Evolutionary conservation across 805 yeast species (phyloP), one percentile per base, ranked within the genome.

Genomic region (Tanozyma kutaoensis): DNA sequence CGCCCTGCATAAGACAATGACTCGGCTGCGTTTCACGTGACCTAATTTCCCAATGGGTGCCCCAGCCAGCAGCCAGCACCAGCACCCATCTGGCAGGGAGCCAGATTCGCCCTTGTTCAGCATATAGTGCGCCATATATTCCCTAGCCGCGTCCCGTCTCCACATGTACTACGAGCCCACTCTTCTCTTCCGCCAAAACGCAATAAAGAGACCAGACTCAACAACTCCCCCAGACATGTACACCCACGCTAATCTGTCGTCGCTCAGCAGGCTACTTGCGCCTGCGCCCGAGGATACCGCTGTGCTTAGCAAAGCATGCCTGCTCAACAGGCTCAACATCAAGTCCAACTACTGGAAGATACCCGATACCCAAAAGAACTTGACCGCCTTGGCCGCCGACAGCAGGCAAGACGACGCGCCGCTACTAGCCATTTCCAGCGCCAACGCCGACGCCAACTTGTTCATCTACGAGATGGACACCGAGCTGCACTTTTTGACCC

Each of bases 391-490:
- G 6, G 34, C 32, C 5, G 28, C 34, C 20, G 39, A 36, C 18
- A 31, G 42, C n/a, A 15, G 7, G 17, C 5, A 15, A 7, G 7
- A 15, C n/a, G n/a, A n/a, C n/a, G n/a, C n/a, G n/a, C 61, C 66
- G 2, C 51, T 60, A 10, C 37, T 73, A 21, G 76, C 78, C 3
- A 56, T 73, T 12, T 59, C 75, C 2, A 63, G 72, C 23, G 76
- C 67, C 12, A 50, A 56, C 28, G 19, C 29, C 3, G 45, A 45
- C 4, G 55, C 61, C 24, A 73, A 72, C 36, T 50, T 73, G 25
- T 68, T 58, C 35, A 60, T 73, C 22, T 73, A 68, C 39, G 61
- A 61, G 26, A 40, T 70, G 27, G 62, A 63, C 34, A 31, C 52
- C 8, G 36, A 47, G 2, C 45, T 50, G 18, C 56, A 55, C 32